Conservation (phyloP, 1,284 basidiomycete genomes). For the Pyrrhoderma noxium region DNA sequence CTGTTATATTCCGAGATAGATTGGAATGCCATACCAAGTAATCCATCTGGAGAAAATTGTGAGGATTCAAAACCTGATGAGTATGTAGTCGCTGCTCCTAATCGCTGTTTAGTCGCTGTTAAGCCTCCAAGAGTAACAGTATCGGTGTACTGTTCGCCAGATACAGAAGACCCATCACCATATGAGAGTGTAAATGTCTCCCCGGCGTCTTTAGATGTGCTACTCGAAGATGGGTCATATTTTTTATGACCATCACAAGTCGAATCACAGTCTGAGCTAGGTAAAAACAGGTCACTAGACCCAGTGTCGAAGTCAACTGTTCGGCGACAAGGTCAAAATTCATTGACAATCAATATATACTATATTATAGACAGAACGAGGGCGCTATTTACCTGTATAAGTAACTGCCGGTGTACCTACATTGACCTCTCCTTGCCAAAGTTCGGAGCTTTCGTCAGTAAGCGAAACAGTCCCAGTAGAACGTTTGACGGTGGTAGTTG, state of each 20-base stretch:
- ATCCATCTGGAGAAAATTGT: constrained; percentile 38
- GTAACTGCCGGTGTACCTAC: constrained; percentile 15
- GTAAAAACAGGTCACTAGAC: constrained; percentile 21
- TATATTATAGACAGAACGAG: neutral
- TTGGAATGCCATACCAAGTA: constrained; percentile 32
- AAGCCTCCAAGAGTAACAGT: constrained; percentile 24
- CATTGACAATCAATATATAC: neutral
- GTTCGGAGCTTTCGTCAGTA: constrained; percentile 8
- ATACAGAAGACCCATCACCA: constrained; percentile 19
- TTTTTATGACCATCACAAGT: constrained; percentile 20
- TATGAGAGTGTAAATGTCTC: constrained; percentile 17
- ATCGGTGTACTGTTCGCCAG: constrained; percentile 19
- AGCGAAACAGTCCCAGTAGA: constrained; percentile 13
- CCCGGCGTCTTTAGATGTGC: constrained; percentile 11
- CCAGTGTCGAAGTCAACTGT: constrained; percentile 23
- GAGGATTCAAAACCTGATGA: constrained; percentile 32
- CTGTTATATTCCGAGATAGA: constrained; percentile 22
- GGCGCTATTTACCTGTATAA: constrained; percentile 8
- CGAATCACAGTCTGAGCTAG: constrained; percentile 16
- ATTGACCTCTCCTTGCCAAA: constrained; percentile 13
- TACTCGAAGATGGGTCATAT: constrained; percentile 17
- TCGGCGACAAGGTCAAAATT: too few relatives aligned
- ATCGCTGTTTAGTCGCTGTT: constrained; percentile 20
- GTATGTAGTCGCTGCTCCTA: constrained; percentile 40
- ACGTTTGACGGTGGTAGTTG: constrained; percentile 4